phyloP scores from a whole-genome alignment of 208 protist species.

The Crithidia expoeki region DNA sequence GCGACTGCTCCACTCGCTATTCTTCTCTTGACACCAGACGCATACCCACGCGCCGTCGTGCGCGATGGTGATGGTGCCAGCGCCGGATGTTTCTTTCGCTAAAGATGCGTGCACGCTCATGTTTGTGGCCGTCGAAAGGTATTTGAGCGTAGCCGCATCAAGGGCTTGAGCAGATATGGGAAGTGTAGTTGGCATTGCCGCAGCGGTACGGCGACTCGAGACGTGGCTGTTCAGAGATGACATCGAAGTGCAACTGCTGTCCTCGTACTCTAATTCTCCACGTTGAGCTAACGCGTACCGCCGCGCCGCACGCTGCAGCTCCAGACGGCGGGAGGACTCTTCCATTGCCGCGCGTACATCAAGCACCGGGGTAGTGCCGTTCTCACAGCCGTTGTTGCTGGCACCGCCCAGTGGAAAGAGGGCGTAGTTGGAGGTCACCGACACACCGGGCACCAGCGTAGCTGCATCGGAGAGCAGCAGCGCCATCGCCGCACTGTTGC shows the following conservation, averaged over 20 bases:
- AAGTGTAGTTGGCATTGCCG: constrained; percentile 14
- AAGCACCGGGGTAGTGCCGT: constrained; percentile 16
- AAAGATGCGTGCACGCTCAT: not conserved
- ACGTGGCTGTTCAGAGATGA: not conserved
- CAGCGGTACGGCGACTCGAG: not conserved
- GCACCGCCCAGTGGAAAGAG: constrained; percentile 15
- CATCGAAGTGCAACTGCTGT: constrained; percentile 1
- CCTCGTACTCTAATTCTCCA: constrained; percentile 29
- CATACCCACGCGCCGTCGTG: constrained; percentile 73
- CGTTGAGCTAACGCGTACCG: constrained; percentile 65
- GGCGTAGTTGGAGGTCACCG: constrained; percentile 29
- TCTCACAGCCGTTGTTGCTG: not conserved
- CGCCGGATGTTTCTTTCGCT: not conserved
- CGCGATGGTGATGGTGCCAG: not conserved
- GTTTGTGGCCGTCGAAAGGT: constrained; percentile 17
- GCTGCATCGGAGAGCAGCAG: constrained; percentile 40
- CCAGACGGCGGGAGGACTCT: constrained; percentile 66
- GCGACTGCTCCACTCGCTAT: constrained; percentile 70
- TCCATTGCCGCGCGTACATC: constrained; percentile 72
- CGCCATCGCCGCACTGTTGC: constrained; percentile 28
- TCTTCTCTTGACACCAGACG: constrained; percentile 84
- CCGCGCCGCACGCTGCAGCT: constrained; percentile 70
- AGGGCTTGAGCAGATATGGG: constrained; percentile 29
- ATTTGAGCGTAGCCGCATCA: constrained; percentile 21
- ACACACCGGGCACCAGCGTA: constrained; percentile 25